Percentiles rank a stretch among this genome's conserved stretches.
These are phyloP conservation scores for Crithidia brevicula DNA, from an alignment of 208 protist species.

Conservation along the genomic window DNA sequence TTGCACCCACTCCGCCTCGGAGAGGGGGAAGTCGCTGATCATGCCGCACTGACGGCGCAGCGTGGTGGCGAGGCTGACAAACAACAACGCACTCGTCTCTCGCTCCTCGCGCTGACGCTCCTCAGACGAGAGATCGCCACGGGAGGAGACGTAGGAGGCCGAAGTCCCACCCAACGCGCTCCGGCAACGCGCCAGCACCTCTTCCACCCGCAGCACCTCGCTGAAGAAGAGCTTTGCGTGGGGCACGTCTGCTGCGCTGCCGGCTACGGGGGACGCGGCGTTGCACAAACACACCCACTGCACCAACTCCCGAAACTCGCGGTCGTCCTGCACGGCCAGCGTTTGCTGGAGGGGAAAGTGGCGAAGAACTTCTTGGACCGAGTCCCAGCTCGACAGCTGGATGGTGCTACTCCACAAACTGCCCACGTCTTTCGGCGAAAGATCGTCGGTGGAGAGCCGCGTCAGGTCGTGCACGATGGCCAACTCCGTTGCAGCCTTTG, in stretches of 20 bases:
- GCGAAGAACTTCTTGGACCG: conserved; percentile 38
- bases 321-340: conserved; percentile 31
- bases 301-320: conserved; percentile 45
- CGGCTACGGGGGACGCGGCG: not conserved
- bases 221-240: conserved; percentile 38
- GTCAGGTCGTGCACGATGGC: conserved; percentile 31
- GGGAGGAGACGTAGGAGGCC: not conserved
- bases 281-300: conserved; percentile 30
- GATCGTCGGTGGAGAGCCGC: conserved; percentile 28
- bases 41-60: conserved; percentile 9
- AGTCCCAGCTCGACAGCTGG: conserved; percentile 48
- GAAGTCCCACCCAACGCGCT: conserved; percentile 17
- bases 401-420: not conserved
- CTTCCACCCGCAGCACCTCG: conserved; percentile 43
- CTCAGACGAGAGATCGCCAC: not conserved
- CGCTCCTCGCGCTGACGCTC: not conserved
- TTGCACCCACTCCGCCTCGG: conserved; percentile 18
- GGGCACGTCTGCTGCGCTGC: not conserved
- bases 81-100: conserved; percentile 14
- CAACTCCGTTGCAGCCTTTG: conserved; percentile 15
- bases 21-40: conserved; percentile 10
- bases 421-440: conserved; percentile 28
- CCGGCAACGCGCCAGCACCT: conserved; percentile 16
- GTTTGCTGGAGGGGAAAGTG: conserved; percentile 47
- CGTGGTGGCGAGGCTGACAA: conserved; percentile 5